Conservation (phyloP, 2,329 filamentous ascomycete species). For the Ophiostoma montium region DNA sequence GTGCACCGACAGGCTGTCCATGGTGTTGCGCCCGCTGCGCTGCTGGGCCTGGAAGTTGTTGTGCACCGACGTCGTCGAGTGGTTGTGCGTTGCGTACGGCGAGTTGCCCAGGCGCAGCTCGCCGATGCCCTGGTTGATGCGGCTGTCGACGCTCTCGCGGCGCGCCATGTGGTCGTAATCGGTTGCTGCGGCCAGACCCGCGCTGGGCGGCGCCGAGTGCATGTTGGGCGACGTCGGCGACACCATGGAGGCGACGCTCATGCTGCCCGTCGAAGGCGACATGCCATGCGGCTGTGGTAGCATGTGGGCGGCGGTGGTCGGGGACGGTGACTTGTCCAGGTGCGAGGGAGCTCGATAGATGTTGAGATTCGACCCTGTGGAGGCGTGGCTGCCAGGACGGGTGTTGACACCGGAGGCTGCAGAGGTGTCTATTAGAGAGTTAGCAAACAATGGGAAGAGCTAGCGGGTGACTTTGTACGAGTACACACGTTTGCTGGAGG, state of each 20-base stretch:
- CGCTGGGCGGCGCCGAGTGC: constrained; percentile 23
- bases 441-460: not conserved
- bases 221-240: constrained; percentile 40
- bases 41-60: constrained; percentile 42
- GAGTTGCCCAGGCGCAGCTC: constrained; percentile 56
- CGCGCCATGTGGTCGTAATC: constrained; percentile 31
- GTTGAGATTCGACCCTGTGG: not conserved
- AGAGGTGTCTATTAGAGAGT: constrained; percentile 31
- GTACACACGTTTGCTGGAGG: constrained; percentile 36
- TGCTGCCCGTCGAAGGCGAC: constrained; percentile 42
- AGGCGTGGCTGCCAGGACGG: no score
- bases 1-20: constrained; percentile 40
- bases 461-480: no score
- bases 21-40: constrained; percentile 39
- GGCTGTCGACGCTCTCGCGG: constrained; percentile 67
- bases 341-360: constrained; percentile 9
- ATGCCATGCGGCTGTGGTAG: constrained; percentile 27
- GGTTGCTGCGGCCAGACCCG: constrained; percentile 2
- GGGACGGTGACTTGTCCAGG: constrained; percentile 48
- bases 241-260: constrained; percentile 54
- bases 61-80: constrained; percentile 61
- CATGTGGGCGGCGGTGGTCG: constrained; percentile 34
- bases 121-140: constrained; percentile 57
- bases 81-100: constrained; percentile 64
- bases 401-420: constrained; percentile 25